phyloP scores from a whole-genome alignment of 345 rosid genomes.

The Trapa bicornis region DNA sequence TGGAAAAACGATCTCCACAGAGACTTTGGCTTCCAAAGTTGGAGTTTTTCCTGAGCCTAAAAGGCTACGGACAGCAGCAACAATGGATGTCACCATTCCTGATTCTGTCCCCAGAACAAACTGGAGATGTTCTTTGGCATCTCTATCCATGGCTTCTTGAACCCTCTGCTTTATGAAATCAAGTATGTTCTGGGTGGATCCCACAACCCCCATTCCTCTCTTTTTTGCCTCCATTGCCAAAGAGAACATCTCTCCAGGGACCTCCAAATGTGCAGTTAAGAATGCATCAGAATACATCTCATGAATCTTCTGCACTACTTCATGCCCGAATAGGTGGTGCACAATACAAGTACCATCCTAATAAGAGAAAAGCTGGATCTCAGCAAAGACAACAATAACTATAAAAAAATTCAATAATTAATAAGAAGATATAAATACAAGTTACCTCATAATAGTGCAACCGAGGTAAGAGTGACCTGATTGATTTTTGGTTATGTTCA shows the following conservation, averaged over 20 bases:
- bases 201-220: conserved; percentile 94
- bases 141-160: conserved; percentile 69
- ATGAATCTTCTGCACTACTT: conserved; percentile 75
- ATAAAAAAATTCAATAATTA: neutral
- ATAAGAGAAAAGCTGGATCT: conserved; percentile 3
- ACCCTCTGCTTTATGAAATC: conserved; percentile 80
- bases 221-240: conserved; percentile 90
- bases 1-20: conserved; percentile 81
- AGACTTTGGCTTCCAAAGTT: conserved; percentile 35
- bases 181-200: conserved; percentile 83
- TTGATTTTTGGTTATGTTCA: conserved; percentile 48
- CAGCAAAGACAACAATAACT: neutral
- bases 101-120: conserved; percentile 94
- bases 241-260: conserved; percentile 98
- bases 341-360: conserved; percentile 93
- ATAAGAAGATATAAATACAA: neutral
- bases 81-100: conserved; percentile 93
- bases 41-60: conserved; percentile 32
- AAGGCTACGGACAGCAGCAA: conserved; percentile 53
- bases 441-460: conserved; percentile 71
- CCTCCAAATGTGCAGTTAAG: conserved; percentile 91
- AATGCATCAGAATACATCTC: conserved; percentile 85
- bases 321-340: conserved; percentile 87
- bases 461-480: conserved; percentile 52
- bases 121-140: conserved; percentile 67